Base-by-base conservation (phyloP, 805 yeast species). In the Myxozyma udenii region DNA sequence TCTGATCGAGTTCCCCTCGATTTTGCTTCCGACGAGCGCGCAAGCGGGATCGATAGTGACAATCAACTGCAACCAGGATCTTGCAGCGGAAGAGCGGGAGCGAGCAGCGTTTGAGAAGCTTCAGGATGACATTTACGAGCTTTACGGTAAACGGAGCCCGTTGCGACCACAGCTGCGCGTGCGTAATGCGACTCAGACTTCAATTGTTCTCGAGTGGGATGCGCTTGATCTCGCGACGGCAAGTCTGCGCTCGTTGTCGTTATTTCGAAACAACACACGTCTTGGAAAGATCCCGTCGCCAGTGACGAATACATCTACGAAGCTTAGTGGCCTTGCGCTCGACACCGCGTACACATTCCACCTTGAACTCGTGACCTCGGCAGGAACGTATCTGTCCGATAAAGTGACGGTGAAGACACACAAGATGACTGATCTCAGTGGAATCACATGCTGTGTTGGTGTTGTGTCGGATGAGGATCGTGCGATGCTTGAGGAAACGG, bases 191-290 rank as follows among this genome's bases (percentile, higher is more conserved):
- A 91, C 98, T 1, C 98, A 93, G 67, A 93, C 98, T 0, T 83
- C 93, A 47, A 87, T 95, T 67, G 97, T 90, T 18, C 76, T 93
- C 56, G 95, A 87, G 66, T 93, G 98, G 98, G 97, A 89, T 54
- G 78, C 83, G 11, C 72, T 93, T 47, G 81, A 85, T 43, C 71
- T 89, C 50, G 97, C 96, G 7, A 84, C 95, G 1, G 83, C 97
- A 1, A 78, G 78, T 42, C 74, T 93, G 61, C 85, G 83, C 66
- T 80, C 87, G 37, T 73, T 93, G 61, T 80, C 85, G 9, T 74
- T 93, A 45, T 88, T 80, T 71, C 87, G 89, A 66, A 87, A 86
- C 63, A 68, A 66, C 41, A 64, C 67, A 41, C 80, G 88, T 69
- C 69, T 89, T 60, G 93, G 96, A 7, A 76, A 81, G 40, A 85